These are phyloP conservation scores for Coniochaeta hoffmannii DNA, from an alignment of 2,329 filamentous ascomycete genomes.

Conservation along the genomic window DNA sequence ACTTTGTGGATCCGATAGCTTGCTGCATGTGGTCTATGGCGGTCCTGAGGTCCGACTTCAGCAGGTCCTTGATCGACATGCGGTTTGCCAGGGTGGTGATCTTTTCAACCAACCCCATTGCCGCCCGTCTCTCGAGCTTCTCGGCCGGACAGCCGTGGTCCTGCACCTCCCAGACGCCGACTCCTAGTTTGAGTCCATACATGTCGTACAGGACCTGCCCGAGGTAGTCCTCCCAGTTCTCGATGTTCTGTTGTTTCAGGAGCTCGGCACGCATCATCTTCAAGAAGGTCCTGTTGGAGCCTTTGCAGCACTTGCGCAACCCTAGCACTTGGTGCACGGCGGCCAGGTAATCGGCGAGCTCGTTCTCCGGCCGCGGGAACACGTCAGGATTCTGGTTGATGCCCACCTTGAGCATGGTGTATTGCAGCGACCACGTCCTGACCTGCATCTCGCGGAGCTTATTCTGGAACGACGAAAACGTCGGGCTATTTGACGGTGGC, in stretches of 20 bases:
- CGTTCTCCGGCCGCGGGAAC: conserved; percentile 61
- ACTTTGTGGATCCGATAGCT: conserved; percentile 71
- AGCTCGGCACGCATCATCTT: conserved; percentile 85
- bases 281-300: conserved; percentile 79
- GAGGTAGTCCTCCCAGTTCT: conserved; percentile 80
- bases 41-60: conserved; percentile 82
- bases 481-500: conserved; percentile 49
- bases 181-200: conserved; percentile 70
- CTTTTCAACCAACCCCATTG: conserved; percentile 75
- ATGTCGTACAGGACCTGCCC: conserved; percentile 79
- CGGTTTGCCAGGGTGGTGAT: conserved; percentile 73
- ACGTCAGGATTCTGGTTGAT: conserved; percentile 57
- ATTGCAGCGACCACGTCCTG: conserved; percentile 81
- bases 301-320: conserved; percentile 75
- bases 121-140: conserved; percentile 71
- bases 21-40: conserved; percentile 93
- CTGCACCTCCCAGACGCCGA: conserved; percentile 56
- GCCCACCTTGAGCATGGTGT: conserved; percentile 69
- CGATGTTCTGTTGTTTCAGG: conserved; percentile 64
- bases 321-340: conserved; percentile 80
- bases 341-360: conserved; percentile 71
- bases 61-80: conserved; percentile 82
- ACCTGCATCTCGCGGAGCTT: conserved; percentile 83
- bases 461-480: conserved; percentile 50
- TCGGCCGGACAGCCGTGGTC: conserved; percentile 78